phyloP scores from a whole-genome alignment of 139 green algal genomes.

The Tetradesmus lagerheimii region DNA sequence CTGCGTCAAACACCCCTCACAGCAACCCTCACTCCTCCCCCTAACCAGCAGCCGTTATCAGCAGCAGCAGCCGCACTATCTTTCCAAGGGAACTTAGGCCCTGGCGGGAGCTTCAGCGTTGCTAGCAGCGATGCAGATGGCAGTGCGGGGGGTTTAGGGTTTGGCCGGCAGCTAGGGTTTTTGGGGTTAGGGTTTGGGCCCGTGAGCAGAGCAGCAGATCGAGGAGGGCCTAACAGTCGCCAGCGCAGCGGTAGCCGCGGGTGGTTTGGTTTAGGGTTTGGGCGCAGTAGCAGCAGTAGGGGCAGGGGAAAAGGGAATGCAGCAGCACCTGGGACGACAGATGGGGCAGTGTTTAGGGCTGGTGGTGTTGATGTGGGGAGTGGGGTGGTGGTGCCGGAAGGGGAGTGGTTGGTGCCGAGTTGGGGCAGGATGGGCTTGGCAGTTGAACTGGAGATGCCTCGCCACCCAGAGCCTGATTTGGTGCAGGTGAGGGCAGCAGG shows the following conservation, averaged over 20 bases:
- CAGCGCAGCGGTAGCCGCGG: background rate
- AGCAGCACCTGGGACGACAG: background rate
- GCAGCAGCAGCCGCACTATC: conserved; percentile 18
- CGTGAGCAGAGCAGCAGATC: background rate
- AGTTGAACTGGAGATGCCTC: conserved; percentile 29
- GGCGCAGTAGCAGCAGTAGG: background rate
- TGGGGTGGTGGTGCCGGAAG: conserved; percentile 19
- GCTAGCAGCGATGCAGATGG: conserved; percentile 2
- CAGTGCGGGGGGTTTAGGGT: background rate
- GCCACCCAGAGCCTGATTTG: conserved; percentile 17
- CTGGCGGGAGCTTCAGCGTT: conserved; percentile 2
- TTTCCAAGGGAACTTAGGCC: conserved; percentile 8
- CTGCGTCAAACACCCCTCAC: background rate
- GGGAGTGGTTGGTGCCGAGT: conserved; percentile 17
- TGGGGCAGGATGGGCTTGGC: background rate
- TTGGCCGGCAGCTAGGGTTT: background rate
- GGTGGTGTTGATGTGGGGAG: conserved; percentile 25
- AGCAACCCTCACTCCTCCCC: background rate
- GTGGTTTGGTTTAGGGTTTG: background rate
- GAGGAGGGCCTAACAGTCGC: no score
- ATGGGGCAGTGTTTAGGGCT: background rate
- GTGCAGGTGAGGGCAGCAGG: background rate
- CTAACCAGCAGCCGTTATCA: background rate
- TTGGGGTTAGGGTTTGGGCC: conserved; percentile 20
- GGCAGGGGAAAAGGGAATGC: background rate